phyloP scores from a whole-genome alignment of 2,329 filamentous ascomycete species.

The Celoporthe dispersa region DNA sequence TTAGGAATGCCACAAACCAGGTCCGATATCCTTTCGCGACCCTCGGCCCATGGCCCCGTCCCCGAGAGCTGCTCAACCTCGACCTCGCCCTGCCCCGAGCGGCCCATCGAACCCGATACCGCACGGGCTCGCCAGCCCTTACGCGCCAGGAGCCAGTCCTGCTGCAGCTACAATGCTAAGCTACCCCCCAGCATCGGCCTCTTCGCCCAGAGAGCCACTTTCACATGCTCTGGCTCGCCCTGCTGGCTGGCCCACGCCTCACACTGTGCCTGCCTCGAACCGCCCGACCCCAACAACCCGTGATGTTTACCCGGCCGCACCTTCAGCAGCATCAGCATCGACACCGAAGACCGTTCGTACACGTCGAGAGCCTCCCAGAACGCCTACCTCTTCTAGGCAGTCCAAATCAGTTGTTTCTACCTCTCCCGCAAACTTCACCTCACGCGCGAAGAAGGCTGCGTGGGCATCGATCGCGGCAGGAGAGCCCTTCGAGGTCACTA shows the following conservation, averaged over 20 bases:
- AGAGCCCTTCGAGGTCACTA: constrained; percentile 1
- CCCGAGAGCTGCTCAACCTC: neutral
- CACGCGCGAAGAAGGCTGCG: constrained; percentile 27
- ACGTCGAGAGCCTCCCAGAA: neutral
- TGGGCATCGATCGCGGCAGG: constrained; percentile 30
- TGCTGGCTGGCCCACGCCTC: neutral
- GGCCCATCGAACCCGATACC: neutral
- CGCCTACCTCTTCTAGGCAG: constrained; percentile 34
- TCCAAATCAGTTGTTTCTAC: constrained; percentile 29
- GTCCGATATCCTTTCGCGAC: too few relatives aligned
- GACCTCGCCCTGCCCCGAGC: neutral
- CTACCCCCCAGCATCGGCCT: neutral
- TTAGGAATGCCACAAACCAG: constrained; percentile 21
- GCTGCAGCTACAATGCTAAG: neutral
- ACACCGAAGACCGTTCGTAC: constrained; percentile 1
- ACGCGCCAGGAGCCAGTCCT: neutral
- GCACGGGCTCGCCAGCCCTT: neutral
- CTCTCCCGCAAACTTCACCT: constrained; percentile 27
- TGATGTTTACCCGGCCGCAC: neutral
- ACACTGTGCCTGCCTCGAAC: neutral
- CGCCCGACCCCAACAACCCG: neutral
- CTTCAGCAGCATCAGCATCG: neutral
- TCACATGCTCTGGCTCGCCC: neutral
- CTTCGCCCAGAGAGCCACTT: neutral
- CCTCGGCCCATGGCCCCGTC: neutral